Percentiles rank a stretch among this genome's conserved stretches.
These are phyloP conservation scores for Phytophthora europaea DNA, from an alignment of 352 stramenopile genomes.

Conservation along the genomic window DNA sequence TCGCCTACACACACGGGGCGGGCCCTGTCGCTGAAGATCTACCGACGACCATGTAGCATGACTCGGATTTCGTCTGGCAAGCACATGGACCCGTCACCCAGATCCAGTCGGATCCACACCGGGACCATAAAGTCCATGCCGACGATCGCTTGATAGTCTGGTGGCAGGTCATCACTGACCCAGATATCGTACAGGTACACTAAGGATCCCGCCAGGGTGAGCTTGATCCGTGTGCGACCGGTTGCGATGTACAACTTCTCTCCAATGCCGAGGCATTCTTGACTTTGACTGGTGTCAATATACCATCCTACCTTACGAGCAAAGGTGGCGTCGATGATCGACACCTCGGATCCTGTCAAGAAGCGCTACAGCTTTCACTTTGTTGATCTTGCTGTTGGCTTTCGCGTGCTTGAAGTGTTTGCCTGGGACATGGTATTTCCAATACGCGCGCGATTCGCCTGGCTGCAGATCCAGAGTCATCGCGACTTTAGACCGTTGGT, in stretches of 20 bases:
- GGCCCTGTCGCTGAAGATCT: not conserved
- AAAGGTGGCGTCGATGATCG: not conserved
- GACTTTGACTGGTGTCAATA: not conserved
- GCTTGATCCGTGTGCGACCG: not conserved
- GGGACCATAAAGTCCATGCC: not conserved
- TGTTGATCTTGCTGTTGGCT: not conserved
- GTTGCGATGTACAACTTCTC: not conserved
- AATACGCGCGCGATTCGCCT: not conserved
- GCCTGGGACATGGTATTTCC: not conserved
- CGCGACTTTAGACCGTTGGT: too few relatives aligned
- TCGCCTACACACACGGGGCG: not conserved
- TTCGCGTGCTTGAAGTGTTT: not conserved
- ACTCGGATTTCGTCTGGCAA: not conserved
- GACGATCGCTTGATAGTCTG: not conserved
- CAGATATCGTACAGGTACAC: not conserved
- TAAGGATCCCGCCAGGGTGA: not conserved
- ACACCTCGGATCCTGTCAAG: not conserved
- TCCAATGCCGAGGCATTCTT: not conserved
- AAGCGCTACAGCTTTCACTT: not conserved
- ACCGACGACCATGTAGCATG: not conserved
- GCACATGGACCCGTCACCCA: not conserved
- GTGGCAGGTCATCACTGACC: not conserved
- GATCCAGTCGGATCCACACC: not conserved
- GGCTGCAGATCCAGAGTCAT: too few relatives aligned
- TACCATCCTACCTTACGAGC: not conserved